Conservation (phyloP, 805 yeast species). For the Tetrapisispora arboricola region DNA sequence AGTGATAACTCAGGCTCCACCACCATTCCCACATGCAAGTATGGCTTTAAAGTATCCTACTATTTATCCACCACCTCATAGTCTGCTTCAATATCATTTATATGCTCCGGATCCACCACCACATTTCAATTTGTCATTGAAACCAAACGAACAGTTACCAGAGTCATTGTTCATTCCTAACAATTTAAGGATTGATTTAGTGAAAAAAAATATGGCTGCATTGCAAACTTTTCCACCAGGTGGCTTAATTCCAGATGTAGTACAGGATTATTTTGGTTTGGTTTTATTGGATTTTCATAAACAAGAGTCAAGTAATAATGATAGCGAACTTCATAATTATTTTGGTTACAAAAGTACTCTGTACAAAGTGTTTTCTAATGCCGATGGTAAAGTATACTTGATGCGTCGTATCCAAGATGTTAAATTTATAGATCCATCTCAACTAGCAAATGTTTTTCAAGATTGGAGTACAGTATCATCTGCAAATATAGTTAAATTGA, state of each 20-base stretch:
- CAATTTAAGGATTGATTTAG: constrained; percentile 59
- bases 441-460: constrained; percentile 36
- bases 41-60: constrained; percentile 19
- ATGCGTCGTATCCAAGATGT: constrained; percentile 63
- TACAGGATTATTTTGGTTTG: constrained; percentile 75
- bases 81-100: constrained; percentile 61
- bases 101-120: constrained; percentile 89
- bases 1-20: constrained; percentile 1
- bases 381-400: constrained; percentile 68
- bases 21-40: constrained; percentile 3
- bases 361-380: constrained; percentile 71
- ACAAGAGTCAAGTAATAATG: constrained; percentile 13
- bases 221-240: constrained; percentile 47
- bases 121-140: constrained; percentile 46
- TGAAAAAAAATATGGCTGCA: constrained; percentile 69
- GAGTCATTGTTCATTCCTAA: constrained; percentile 63
- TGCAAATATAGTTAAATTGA: constrained; percentile 52
- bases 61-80: constrained; percentile 32
- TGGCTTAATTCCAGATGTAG: constrained; percentile 53
- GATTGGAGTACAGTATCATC: constrained; percentile 48
- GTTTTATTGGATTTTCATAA: constrained; percentile 59
- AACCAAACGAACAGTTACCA: constrained; percentile 62
- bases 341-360: constrained; percentile 49
- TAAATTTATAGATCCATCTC: constrained; percentile 41
- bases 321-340: constrained; percentile 22